These are phyloP conservation scores for Bipolaris cookei DNA, from an alignment of 2,329 filamentous ascomycete species.

Conservation along the genomic window DNA sequence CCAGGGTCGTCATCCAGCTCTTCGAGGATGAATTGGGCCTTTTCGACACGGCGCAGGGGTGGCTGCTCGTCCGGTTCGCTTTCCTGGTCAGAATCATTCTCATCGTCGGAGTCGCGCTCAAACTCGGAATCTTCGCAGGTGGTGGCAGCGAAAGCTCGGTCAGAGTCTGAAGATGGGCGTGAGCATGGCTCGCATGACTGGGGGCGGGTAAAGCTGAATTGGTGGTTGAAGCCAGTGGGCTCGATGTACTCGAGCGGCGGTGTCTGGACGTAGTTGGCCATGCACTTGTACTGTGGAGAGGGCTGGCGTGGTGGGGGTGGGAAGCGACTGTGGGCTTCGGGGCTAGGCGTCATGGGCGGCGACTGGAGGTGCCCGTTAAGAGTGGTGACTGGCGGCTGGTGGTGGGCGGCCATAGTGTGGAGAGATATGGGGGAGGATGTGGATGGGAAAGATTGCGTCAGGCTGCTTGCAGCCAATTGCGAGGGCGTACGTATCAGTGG, in stretches of 20 bases:
- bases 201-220: constrained; percentile 48
- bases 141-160: constrained; percentile 39
- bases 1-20: constrained; percentile 50
- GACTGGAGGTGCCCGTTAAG: constrained; percentile 44
- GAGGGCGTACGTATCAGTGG: constrained; percentile 40
- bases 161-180: constrained; percentile 49
- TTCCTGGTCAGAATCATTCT: constrained; percentile 37
- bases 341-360: constrained; percentile 47
- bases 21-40: constrained; percentile 51
- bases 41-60: constrained; percentile 34
- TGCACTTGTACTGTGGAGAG: constrained; percentile 45
- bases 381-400: constrained; percentile 38
- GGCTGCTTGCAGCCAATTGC: constrained; percentile 38
- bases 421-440: constrained; percentile 26
- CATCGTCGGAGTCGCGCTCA: constrained; percentile 26
- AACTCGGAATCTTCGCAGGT: constrained; percentile 43
- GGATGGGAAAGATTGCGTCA: constrained; percentile 41
- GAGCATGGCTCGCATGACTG: constrained; percentile 45
- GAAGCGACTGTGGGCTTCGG: constrained; percentile 36
- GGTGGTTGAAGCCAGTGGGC: constrained; percentile 44
- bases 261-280: constrained; percentile 42
- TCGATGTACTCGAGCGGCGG: constrained; percentile 48
- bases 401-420: constrained; percentile 42
- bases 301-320: constrained; percentile 41
- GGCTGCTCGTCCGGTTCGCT: constrained; percentile 34